These are phyloP conservation scores for Pichia terricola DNA, from an alignment of 1,139 yeast genomes.

Conservation along the genomic window DNA sequence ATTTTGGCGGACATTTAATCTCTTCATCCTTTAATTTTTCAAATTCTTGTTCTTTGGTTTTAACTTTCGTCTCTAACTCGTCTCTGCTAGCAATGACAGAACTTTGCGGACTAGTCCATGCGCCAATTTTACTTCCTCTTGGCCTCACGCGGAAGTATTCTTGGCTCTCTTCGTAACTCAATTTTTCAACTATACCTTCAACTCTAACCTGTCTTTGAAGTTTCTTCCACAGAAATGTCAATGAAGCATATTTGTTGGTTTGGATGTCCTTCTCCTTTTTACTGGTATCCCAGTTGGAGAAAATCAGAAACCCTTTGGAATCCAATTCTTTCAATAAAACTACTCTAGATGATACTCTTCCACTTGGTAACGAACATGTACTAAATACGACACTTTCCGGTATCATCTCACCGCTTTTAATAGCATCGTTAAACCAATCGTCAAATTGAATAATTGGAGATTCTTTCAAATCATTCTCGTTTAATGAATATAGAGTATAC, in stretches of 20 bases:
- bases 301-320: conserved; percentile 73
- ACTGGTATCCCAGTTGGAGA: conserved; percentile 85
- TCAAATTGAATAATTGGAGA: conserved; percentile 75
- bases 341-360: conserved; percentile 75
- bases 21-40: conserved; percentile 42
- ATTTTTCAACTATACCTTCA: conserved; percentile 75
- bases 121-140: conserved; percentile 86
- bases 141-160: conserved; percentile 83
- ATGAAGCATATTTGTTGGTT: conserved; percentile 68
- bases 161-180: conserved; percentile 63
- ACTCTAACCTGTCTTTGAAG: conserved; percentile 87
- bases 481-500: conserved; percentile 60
- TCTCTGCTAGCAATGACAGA: conserved; percentile 46
- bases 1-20: conserved; percentile 82
- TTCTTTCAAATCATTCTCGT: conserved; percentile 39
- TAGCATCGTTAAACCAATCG: conserved; percentile 81
- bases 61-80: conserved; percentile 47
- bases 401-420: conserved; percentile 40
- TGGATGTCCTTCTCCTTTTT: conserved; percentile 66
- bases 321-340: conserved; percentile 87
- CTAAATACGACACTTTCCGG: conserved; percentile 80
- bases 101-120: conserved; percentile 94
- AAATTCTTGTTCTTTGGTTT: conserved; percentile 47
- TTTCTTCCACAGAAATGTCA: conserved; percentile 90
- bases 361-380: conserved; percentile 80